These are phyloP conservation scores for Taxawa tesnikishii DNA, from an alignment of 2,329 filamentous ascomycete species.

Conservation along the genomic window DNA sequence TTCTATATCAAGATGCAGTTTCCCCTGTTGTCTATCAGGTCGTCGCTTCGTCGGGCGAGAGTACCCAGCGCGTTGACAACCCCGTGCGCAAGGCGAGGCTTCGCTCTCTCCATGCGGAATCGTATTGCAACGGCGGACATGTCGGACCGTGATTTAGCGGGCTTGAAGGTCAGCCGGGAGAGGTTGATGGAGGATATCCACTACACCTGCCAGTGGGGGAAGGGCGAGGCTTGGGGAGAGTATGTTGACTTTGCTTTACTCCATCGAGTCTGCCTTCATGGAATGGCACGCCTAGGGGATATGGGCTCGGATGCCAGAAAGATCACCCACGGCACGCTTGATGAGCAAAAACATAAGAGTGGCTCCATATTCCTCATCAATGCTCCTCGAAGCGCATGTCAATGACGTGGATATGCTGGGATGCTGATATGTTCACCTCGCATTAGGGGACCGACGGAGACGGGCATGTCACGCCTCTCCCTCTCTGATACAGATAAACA, in stretches of 20 bases:
- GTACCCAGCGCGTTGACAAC: no score
- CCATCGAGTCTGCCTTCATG: conserved; percentile 1
- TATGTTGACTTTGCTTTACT: conserved; percentile 26
- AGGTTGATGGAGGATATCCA: conserved; percentile 54
- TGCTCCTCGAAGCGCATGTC: conserved; percentile 9
- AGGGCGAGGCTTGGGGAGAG: conserved; percentile 55
- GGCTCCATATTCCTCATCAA: conserved; percentile 6
- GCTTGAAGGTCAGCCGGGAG: conserved; percentile 44
- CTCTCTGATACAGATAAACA: conserved; percentile 60
- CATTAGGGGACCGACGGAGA: conserved; percentile 44
- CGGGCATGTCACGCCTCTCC: conserved; percentile 64
- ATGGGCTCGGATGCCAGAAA: not conserved
- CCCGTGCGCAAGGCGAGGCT: conserved; percentile 9
- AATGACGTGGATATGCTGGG: not conserved
- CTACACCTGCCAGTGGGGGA: conserved; percentile 54
- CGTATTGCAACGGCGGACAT: conserved; percentile 33
- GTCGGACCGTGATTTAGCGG: conserved; percentile 37
- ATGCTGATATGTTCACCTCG: not conserved
- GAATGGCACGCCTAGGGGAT: conserved; percentile 1
- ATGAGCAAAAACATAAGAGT: conserved; percentile 11
- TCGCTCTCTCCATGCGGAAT: conserved; percentile 20
- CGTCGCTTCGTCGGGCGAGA: no score
- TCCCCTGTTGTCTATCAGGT: no score
- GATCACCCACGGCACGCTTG: conserved; percentile 4
- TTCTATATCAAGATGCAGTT: no score